phyloP scores from a whole-genome alignment of 1,284 basidiomycete species.

The Austroboletus novae-zelandiae region DNA sequence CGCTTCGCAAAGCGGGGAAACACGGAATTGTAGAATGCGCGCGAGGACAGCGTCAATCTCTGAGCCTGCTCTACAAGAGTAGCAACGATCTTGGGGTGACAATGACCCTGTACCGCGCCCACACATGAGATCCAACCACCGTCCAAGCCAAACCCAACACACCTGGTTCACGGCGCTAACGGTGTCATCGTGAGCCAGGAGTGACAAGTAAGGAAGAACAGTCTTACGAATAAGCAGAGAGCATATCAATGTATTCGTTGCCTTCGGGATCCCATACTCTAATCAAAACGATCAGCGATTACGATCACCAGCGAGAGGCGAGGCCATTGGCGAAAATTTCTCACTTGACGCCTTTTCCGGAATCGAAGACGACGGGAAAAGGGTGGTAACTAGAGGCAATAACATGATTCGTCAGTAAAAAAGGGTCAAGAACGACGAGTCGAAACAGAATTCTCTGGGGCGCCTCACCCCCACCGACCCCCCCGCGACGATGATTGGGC shows the following conservation, averaged over 20 bases:
- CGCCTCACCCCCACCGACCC: background rate
- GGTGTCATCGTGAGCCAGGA: constrained; percentile 6
- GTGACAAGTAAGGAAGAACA: constrained; percentile 2
- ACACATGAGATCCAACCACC: constrained; percentile 11
- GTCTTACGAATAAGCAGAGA: constrained; percentile 92
- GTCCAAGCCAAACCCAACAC: constrained; percentile 15
- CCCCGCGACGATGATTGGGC: constrained; percentile 13
- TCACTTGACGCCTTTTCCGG: constrained; percentile 86
- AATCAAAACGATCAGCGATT: constrained; percentile 20
- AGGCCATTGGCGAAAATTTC: constrained; percentile 38
- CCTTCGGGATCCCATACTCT: constrained; percentile 98
- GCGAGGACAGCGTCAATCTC: constrained; percentile 89
- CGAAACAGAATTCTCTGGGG: too few species aligned
- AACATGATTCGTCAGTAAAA: constrained; percentile 26
- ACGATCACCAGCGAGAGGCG: constrained; percentile 8
- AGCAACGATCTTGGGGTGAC: constrained; percentile 87
- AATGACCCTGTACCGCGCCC: constrained; percentile 70
- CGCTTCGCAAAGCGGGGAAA: constrained; percentile 89
- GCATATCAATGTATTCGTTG: constrained; percentile 91
- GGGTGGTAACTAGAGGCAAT: constrained; percentile 81
- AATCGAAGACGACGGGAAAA: constrained; percentile 91
- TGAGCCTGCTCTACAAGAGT: constrained; percentile 85
- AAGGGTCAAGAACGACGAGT: too few species aligned
- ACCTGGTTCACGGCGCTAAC: constrained; percentile 85
- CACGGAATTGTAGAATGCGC: constrained; percentile 94